Evolutionary conservation across 768 basidiomycete genomes (phyloP), one percentile per base, ranked within the genome.

Genomic region (Tulasnella sp.): DNA sequence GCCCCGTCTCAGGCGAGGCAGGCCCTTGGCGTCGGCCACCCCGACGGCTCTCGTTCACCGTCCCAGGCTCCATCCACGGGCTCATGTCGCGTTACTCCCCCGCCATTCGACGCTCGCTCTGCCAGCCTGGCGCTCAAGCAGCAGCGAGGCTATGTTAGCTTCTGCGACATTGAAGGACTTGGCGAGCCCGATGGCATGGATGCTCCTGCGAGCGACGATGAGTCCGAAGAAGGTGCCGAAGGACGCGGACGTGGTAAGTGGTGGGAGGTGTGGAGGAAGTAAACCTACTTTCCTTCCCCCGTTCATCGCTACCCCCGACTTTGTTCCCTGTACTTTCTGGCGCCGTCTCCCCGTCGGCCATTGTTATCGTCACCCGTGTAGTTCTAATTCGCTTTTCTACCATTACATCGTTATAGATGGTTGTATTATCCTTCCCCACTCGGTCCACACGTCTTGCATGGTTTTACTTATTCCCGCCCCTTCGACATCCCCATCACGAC

Each of bases 121-220:
- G 72, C 78, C 3, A 36, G 52, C 37, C 34, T 77, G 19, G 36
- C 75, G 40, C 76, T 78, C 49, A 74, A 75, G 64, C 37, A 77
- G 45, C 76, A 76, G 31, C 58, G 74, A n/a, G 78, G 78, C 31
- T 78, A 78, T 40, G 78, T 78, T 42, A 74, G 71, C 72, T 78
- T 78, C 76, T 42, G 67, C 77, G 78, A 78, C 45, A 49, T 78
- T 19, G 76, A 72, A 25, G 78, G 78, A 9, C 76, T 78, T 39
- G 76, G 78, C 31, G 78, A 73, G 37, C 78, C 78, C 25, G 71
- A 67, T n/a, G 74, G 54, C 39, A 64, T 78, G 45, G 76, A 76
- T 37, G 78, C 45, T 19, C 49, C 71, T n/a, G 58, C 42, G 14
- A 54, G 58, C 38, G 74, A 40, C 17, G 67, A 78, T 25, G 75